Conservation (phyloP, 306 rosid species). For the Sicyos edulis region DNA sequence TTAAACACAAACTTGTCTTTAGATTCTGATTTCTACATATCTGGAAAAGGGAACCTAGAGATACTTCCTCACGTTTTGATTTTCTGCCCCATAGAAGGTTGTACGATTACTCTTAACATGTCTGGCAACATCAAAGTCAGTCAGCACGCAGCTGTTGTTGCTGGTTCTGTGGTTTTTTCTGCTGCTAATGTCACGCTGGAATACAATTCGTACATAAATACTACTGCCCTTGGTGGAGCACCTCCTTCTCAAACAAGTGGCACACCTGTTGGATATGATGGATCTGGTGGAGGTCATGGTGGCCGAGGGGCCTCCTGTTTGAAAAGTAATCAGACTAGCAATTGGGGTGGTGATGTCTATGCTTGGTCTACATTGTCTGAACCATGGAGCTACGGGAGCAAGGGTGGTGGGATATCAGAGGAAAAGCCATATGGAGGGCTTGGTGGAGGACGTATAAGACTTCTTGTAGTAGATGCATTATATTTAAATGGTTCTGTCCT, state of each 20-base stretch:
- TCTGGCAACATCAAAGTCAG: conserved; percentile 88
- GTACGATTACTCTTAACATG: conserved; percentile 62
- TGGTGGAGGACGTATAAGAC: conserved; percentile 89
- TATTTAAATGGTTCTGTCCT: conserved; percentile 69
- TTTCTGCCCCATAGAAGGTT: conserved; percentile 68
- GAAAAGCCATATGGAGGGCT: conserved; percentile 59
- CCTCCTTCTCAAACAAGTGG: conserved; percentile 99
- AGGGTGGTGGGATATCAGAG: conserved; percentile 71
- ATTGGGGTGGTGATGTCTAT: conserved; percentile 99
- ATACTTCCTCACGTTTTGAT: conserved; percentile 74
- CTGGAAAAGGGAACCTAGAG: conserved; percentile 88
- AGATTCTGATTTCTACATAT: conserved; percentile 52
- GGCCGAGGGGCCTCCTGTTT: conserved; percentile 97
- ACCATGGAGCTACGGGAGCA: conserved; percentile 96
- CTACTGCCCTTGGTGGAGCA: conserved; percentile 80
- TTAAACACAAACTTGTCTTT: conserved; percentile 58
- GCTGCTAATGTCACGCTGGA: conserved; percentile 75
- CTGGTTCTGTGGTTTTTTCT: conserved; percentile 76
- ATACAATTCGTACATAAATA: conserved; percentile 51
- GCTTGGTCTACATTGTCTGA: conserved; percentile 79
- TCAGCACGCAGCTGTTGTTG: conserved; percentile 59
- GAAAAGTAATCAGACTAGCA: conserved; percentile 55
- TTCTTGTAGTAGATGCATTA: conserved; percentile 61
- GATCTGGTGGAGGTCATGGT: conserved; percentile 99
- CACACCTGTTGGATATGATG: conserved; percentile 76